A percentile compares a stretch with the other conserved stretches of the same genome.
These are phyloP conservation scores for Craterostigma plantagineum DNA, from an alignment of 257 asterid species.

Conservation along the genomic window DNA sequence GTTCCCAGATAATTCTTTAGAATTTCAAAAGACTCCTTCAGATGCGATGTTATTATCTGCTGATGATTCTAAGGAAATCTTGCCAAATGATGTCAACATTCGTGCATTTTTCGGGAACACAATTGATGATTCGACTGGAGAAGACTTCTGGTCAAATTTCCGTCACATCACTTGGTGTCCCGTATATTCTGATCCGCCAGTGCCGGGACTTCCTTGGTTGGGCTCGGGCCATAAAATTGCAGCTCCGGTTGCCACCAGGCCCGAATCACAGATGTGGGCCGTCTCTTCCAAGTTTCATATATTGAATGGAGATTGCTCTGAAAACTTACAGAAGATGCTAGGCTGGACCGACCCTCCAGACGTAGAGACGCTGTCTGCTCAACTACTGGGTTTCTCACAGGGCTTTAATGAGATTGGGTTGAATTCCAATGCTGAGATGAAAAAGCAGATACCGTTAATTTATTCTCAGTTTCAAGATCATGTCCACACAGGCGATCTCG, in stretches of 20 bases:
- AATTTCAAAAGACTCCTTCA: slow-evolving; percentile 18
- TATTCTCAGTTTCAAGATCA: slow-evolving; percentile 63
- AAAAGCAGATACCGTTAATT: slow-evolving; percentile 44
- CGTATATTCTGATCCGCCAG: slow-evolving; percentile 51
- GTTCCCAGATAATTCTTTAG: slow-evolving; percentile 19
- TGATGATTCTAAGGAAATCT: slow-evolving; percentile 20
- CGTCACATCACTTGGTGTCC: slow-evolving; percentile 80
- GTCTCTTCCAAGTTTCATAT: slow-evolving; percentile 58
- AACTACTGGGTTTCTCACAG: slow-evolving; percentile 52
- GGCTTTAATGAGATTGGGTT: slow-evolving; percentile 29
- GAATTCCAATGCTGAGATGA: slow-evolving; percentile 38
- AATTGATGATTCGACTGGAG: slow-evolving; percentile 39
- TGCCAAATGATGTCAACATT: slow-evolving; percentile 20
- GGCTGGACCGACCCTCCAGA: slow-evolving; percentile 65
- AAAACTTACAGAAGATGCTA: slow-evolving; percentile 39
- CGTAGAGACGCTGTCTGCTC: slow-evolving; percentile 39
- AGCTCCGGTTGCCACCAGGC: slow-evolving; percentile 54
- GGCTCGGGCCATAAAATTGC: slow-evolving; percentile 32
- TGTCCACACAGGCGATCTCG: slow-evolving; percentile 32
- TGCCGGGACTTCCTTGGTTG: slow-evolving; percentile 65
- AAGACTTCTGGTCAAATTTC: slow-evolving; percentile 57
- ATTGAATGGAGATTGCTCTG: slow-evolving; percentile 69
- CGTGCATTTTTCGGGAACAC: slow-evolving; percentile 28
- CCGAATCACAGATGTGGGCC: slow-evolving; percentile 83
- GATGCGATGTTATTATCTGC: slow-evolving; percentile 21